Evolutionary conservation across 352 stramenopile species (phyloP).

Genomic region (Globisporangium recalcitrans): DNA sequence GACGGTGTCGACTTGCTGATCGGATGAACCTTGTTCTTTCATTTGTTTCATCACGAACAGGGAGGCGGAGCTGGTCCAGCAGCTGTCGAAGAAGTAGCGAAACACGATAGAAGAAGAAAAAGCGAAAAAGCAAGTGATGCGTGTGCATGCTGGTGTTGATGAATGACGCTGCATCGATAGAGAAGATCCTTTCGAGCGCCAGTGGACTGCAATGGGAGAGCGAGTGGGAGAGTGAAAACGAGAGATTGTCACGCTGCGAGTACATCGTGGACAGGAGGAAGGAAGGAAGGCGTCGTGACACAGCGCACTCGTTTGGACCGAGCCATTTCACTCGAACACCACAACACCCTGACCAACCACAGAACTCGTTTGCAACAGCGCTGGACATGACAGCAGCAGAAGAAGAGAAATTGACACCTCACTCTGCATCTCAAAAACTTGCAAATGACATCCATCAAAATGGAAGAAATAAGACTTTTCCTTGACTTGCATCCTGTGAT

Average conservation of each 20-base stretch:
- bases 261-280: background rate
- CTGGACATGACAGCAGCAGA: background rate
- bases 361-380: too few species aligned
- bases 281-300: background rate
- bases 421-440: background rate
- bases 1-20: background rate
- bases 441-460: background rate
- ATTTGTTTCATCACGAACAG: slow-evolving; percentile 20
- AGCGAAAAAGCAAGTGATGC: too few species aligned
- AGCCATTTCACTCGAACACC: background rate
- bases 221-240: background rate
- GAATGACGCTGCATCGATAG: slow-evolving; percentile 1
- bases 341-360: too few species aligned
- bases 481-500: background rate
- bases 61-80: slow-evolving; percentile 39
- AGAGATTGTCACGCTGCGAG: background rate
- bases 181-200: background rate
- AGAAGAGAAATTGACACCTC: too few species aligned
- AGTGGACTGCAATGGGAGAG: background rate
- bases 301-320: background rate
- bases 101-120: slow-evolving; percentile 3
- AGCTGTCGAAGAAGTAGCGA: slow-evolving; percentile 31
- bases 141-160: slow-evolving; percentile 24
- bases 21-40: slow-evolving; percentile 10
- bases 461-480: background rate